Base-by-base conservation (phyloP, 2,329 filamentous ascomycete species). In the Xylariomycetidae sp. region DNA sequence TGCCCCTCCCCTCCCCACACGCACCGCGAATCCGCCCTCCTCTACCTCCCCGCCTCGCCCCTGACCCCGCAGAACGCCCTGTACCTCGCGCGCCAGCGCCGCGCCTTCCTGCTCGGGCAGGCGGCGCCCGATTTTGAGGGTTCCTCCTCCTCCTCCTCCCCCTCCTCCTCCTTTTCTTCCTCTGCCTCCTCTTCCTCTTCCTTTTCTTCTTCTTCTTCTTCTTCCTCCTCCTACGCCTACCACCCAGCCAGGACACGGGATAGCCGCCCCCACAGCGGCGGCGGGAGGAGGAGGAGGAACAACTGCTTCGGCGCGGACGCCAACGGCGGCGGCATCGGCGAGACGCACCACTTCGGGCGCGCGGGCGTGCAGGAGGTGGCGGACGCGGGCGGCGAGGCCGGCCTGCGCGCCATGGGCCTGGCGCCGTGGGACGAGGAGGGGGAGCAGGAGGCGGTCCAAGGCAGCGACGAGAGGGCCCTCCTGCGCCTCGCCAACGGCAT, bases 11-110 rank as follows among this genome's bases (percentile, higher is more conserved):
- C 25, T 19, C 19, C 32, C 33, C 6, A 14, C 25, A 10, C 10
- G 25, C 14, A 32, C 15, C 6, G 6, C 13, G 13, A 17, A 5
- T 12, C 37, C 6, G 4, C 14, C n/a, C 31, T 95, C 1, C 53
- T 95, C 40, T 95, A 95, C 52, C 92, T 95, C 34, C 88, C 89
- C 1, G 80, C 85, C 0, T 90, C 85, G 35, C 88, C 89, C 0
- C 69, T 87, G 19, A 93, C 86, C 0, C 74, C 80, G 34, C 67
- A 70, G 26, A 95, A 92, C 51, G 79, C 82, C 0, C 61, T 74
- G 19, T 92, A 88, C 53, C 66, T 89, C 1, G 70, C 63, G 2
- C 70, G 74, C 15, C 87, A 94, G 61, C 72, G 85, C 13, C 69
- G 75, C 18, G 72, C 76, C 1, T 90, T 90, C 44, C 59, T 82